phyloP scores from a whole-genome alignment of 2,329 filamentous ascomycete species.

The Hymenoscyphus fructigenus region DNA sequence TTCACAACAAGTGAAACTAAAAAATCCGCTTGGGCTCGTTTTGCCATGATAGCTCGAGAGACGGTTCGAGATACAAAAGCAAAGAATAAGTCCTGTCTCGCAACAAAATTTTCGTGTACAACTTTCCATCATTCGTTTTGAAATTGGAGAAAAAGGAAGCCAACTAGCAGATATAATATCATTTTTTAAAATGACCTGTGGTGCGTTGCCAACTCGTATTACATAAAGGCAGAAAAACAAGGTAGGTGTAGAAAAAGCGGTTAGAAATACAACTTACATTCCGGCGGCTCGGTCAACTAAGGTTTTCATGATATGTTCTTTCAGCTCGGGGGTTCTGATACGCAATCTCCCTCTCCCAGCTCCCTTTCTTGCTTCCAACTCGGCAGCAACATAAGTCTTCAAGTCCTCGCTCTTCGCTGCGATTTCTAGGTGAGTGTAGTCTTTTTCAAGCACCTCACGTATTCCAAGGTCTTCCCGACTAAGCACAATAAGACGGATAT shows the following conservation, averaged over 20 bases:
- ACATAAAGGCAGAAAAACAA: too few species aligned
- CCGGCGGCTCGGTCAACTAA: background rate
- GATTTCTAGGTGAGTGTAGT: conserved; percentile 10
- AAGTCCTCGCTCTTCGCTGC: conserved; percentile 28
- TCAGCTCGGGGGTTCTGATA: background rate
- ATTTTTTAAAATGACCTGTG: too few species aligned
- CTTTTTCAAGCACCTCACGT: background rate
- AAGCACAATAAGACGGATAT: background rate
- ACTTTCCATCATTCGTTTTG: too few species aligned
- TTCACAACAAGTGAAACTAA: too few species aligned
- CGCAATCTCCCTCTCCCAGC: background rate
- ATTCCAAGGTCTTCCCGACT: conserved; percentile 20
- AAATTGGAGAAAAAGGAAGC: too few species aligned
- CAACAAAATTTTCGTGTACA: too few species aligned
- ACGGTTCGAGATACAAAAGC: too few species aligned
- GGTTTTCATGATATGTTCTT: conserved; percentile 3
- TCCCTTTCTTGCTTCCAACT: conserved; percentile 21
- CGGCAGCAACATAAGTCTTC: conserved; percentile 22
- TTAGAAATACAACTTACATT: conserved; percentile 6
- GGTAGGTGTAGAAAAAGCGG: too few species aligned
- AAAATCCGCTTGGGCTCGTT: too few species aligned
- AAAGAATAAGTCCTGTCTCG: too few species aligned
- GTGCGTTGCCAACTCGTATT: too few species aligned
- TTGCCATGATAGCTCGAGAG: background rate
- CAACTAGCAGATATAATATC: too few species aligned